Percentiles rank a stretch among this genome's conserved stretches.
These are phyloP conservation scores for Ananas comosus DNA, from an alignment of 176 grass and related monocot species.

Conservation along the genomic window DNA sequence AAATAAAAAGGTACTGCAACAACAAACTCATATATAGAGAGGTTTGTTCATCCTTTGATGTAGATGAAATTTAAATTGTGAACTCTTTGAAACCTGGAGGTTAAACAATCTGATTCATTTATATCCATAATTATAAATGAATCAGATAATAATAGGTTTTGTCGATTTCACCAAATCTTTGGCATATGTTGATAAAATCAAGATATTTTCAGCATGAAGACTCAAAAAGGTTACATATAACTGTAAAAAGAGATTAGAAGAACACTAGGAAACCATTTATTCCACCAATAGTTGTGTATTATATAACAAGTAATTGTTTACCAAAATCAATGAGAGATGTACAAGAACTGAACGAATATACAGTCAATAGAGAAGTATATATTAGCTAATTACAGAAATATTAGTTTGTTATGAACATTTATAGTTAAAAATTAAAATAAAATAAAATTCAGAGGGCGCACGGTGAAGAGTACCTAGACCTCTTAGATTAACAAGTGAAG, in stretches of 20 bases:
- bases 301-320: not conserved
- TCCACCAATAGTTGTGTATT: too few relatives aligned
- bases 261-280: not conserved
- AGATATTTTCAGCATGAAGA: too few relatives aligned
- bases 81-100: too few relatives aligned
- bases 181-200: too few relatives aligned
- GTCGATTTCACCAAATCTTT: too few relatives aligned
- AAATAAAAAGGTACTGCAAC: too few relatives aligned
- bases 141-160: not conserved
- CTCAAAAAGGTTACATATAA: not conserved
- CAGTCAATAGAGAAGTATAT: not conserved
- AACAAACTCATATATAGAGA: too few relatives aligned
- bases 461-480: not conserved
- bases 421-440: conserved; percentile 6
- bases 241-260: not conserved
- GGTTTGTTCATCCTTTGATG: too few relatives aligned
- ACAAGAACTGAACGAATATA: not conserved
- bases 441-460: not conserved
- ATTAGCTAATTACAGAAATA: not conserved
- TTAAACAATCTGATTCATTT: too few relatives aligned
- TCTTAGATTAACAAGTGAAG: conserved; percentile 40
- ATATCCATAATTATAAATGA: too few relatives aligned
- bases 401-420: not conserved
- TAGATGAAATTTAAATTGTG: too few relatives aligned
- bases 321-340: not conserved